phyloP scores from a whole-genome alignment of 805 yeast genomes.

The Maudiozyma pseudohumilis region DNA sequence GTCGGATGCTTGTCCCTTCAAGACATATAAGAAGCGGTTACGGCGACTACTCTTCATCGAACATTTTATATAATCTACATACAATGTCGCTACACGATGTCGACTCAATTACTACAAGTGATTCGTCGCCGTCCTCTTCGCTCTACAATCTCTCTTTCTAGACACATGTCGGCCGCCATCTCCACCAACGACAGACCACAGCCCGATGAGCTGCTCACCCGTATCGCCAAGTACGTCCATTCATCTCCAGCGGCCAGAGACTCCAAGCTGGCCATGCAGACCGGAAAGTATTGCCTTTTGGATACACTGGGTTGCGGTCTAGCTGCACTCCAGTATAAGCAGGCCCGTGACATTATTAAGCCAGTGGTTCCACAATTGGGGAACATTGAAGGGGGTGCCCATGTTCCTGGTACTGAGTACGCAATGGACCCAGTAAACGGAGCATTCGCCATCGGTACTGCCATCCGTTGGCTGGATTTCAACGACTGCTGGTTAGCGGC shows the following conservation, averaged over 20 bases:
- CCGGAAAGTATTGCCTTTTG: constrained; percentile 45
- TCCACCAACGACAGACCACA: constrained; percentile 38
- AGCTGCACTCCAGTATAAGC: constrained; percentile 45
- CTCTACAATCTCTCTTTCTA: too few species aligned
- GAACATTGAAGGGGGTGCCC: constrained; percentile 44
- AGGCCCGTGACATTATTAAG: constrained; percentile 39
- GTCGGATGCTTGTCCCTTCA: too few species aligned
- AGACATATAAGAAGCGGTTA: too few species aligned
- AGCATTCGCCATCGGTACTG: constrained; percentile 47
- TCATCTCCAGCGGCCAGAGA: constrained; percentile 31
- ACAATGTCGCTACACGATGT: too few species aligned
- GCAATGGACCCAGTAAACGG: constrained; percentile 48
- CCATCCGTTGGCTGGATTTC: constrained; percentile 52
- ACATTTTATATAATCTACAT: too few species aligned
- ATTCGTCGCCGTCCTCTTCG: too few species aligned
- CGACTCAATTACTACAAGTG: too few species aligned
- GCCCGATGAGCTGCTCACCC: constrained; percentile 39
- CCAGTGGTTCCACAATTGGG: constrained; percentile 45
- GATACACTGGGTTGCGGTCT: constrained; percentile 55
- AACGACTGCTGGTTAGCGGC: constrained; percentile 61
- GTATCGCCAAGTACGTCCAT: constrained; percentile 44
- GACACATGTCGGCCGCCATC: not conserved
- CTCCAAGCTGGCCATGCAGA: constrained; percentile 40
- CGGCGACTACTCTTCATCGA: too few species aligned
- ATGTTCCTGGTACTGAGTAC: constrained; percentile 42